These are phyloP conservation scores for Amanita molliuscula DNA, from an alignment of 768 basidiomycete genomes.

Conservation along the genomic window DNA sequence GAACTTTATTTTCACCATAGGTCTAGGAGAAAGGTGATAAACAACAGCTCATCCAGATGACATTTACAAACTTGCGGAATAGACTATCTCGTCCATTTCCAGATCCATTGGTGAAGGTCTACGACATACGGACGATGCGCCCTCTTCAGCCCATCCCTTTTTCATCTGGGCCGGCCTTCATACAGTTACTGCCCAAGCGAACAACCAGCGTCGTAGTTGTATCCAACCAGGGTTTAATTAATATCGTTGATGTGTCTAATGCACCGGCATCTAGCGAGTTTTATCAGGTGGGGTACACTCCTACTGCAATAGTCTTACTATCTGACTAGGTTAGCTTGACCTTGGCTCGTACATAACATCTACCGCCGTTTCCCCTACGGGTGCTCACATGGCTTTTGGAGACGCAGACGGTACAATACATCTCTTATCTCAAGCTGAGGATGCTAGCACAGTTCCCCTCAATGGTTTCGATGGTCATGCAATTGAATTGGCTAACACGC, in stretches of 20 bases:
- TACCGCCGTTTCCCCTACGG: conserved; percentile 73
- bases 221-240: conserved; percentile 75
- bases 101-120: conserved; percentile 89
- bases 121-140: conserved; percentile 77
- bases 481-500: conserved; percentile 73
- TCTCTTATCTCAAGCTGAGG: conserved; percentile 64
- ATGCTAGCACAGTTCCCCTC: conserved; percentile 55
- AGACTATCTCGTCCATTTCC: conserved; percentile 85
- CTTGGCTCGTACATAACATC: conserved; percentile 70
- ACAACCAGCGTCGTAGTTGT: conserved; percentile 64
- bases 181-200: conserved; percentile 70
- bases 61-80: conserved; percentile 9
- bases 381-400: conserved; percentile 88
- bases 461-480: conserved; percentile 87
- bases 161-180: conserved; percentile 78
- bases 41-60: background rate
- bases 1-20: conserved; percentile 79
- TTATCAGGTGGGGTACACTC: conserved; percentile 49
- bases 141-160: conserved; percentile 83
- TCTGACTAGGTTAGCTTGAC: conserved; percentile 39
- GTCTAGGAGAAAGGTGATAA: conserved; percentile 69
- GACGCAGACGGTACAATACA: conserved; percentile 81
- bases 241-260: conserved; percentile 74
- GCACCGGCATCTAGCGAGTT: conserved; percentile 61
- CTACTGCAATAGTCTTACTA: background rate